Evolutionary conservation across 306 rosid genomes (phyloP), one percentile per base, ranked within the genome.

Genomic region (Parietaria judaica): DNA sequence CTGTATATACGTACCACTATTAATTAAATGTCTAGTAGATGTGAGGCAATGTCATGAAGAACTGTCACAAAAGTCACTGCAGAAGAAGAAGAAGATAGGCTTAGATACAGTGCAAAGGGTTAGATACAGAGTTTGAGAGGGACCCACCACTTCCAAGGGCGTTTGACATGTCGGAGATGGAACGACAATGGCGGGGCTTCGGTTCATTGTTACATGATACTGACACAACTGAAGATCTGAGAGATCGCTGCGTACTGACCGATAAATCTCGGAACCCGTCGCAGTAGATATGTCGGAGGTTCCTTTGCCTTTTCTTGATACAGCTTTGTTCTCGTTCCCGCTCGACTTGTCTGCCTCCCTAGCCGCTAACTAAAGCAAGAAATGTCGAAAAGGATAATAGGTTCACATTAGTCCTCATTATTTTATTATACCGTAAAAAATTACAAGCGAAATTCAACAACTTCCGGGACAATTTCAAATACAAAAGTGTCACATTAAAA

Each of bases 171-270:
- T 44, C 2, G 82, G 80, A 47, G 88, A 82, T 50, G 90, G 84
- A 64, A 69, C 95, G 37, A 84, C 95, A 63, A 86, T 75, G 51
- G 95, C 83, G 4, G 83, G 82, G 66, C 84, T 80, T 66, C 80
- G 76, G 67, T 67, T 82, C 60, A 69, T 75, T 34, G 92, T 80
- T 54, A 79, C 78, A 70, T 69, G 79, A 60, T 72, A 81, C 67
- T 85, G 89, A 73, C 70, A 79, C 66, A 81, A 45, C 10, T 73
- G 80, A 14, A 70, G 66, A 67, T 84, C 99, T 23, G 90, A 80
- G 69, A 66, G 72, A 58, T 84, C 84, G 36, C 71, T 82, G 74
- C 86, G 74, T 43, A 69, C 72, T 3, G 84, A 84, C 43, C 69
- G 78, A 71, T 73, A 79, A 52, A 79, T 73, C 57, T 88, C 88